phyloP scores from a whole-genome alignment of 768 basidiomycete genomes.

The Tephrocybe rancida region DNA sequence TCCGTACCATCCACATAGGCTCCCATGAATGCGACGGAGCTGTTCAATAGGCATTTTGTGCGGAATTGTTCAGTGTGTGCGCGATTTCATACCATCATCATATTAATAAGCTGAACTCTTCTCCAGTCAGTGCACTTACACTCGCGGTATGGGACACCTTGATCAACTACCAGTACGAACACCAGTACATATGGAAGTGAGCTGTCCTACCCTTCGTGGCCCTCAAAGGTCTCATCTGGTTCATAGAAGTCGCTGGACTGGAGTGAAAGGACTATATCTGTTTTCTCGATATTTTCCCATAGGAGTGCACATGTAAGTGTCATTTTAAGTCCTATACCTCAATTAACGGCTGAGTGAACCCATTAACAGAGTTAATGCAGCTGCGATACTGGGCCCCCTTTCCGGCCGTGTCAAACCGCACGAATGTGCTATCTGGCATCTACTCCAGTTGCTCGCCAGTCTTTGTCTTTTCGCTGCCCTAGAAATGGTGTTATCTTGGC shows the following conservation, averaged over 20 bases:
- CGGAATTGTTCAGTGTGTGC: conserved; percentile 9
- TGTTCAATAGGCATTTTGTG: conserved; percentile 1
- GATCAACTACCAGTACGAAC: conserved; percentile 8
- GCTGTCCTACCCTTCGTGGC: not conserved
- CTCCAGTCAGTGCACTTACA: conserved; percentile 13
- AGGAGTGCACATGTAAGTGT: conserved; percentile 7
- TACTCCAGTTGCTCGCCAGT: conserved; percentile 3
- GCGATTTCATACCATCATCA: not conserved
- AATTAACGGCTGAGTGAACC: not conserved
- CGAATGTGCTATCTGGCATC: conserved; percentile 11
- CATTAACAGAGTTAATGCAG: not conserved
- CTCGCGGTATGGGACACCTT: conserved; percentile 11
- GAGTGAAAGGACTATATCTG: conserved; percentile 15
- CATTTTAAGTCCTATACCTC: not conserved
- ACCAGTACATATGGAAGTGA: conserved; percentile 15
- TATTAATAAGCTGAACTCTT: not conserved
- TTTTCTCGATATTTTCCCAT: conserved; percentile 14
- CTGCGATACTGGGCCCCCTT: conserved; percentile 1
- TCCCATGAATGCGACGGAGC: not conserved
- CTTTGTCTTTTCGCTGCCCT: conserved; percentile 10
- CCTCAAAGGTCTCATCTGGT: not conserved
- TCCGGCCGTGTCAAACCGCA: not conserved
- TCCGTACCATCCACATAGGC: no score
- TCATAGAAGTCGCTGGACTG: not conserved
- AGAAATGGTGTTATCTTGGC: conserved; percentile 12